phyloP scores from a whole-genome alignment of 371 early-diverging fungal genomes.

The Globomyces sp. region DNA sequence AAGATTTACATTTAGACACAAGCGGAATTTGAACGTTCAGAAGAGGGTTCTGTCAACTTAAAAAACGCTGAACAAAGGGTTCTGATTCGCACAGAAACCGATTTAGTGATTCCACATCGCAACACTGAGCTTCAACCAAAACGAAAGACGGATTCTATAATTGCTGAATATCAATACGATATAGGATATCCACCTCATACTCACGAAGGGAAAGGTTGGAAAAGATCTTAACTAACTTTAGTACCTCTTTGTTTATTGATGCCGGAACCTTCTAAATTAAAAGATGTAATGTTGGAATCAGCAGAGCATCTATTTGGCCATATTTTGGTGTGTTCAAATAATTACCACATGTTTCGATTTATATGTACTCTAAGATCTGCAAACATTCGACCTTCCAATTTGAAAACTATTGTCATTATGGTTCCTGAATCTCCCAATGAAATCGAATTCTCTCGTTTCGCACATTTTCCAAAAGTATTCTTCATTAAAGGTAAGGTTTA shows the following conservation, averaged over 20 bases:
- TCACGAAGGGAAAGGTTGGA: not conserved
- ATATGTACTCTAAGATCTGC: constrained; percentile 40
- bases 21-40: too few species aligned
- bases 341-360: constrained; percentile 40
- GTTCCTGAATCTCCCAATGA: constrained; percentile 27
- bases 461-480: constrained; percentile 38
- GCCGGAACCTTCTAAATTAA: not conserved
- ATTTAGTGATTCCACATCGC: too few species aligned
- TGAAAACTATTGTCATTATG: constrained; percentile 31
- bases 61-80: too few species aligned
- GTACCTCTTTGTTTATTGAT: constrained; percentile 39
- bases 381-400: constrained; percentile 16
- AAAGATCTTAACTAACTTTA: not conserved
- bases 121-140: too few species aligned
- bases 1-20: too few species aligned
- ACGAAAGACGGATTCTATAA: too few species aligned
- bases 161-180: not conserved
- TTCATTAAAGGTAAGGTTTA: constrained; percentile 17
- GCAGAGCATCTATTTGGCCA: constrained; percentile 26
- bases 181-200: constrained; percentile 8
- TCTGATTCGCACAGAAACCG: too few species aligned
- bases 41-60: too few species aligned
- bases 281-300: constrained; percentile 18
- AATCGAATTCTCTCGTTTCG: constrained; percentile 29
- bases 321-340: constrained; percentile 38